Evolutionary conservation across 768 basidiomycete genomes (phyloP).

Genomic region (Omphalotus guepiniiformis): DNA sequence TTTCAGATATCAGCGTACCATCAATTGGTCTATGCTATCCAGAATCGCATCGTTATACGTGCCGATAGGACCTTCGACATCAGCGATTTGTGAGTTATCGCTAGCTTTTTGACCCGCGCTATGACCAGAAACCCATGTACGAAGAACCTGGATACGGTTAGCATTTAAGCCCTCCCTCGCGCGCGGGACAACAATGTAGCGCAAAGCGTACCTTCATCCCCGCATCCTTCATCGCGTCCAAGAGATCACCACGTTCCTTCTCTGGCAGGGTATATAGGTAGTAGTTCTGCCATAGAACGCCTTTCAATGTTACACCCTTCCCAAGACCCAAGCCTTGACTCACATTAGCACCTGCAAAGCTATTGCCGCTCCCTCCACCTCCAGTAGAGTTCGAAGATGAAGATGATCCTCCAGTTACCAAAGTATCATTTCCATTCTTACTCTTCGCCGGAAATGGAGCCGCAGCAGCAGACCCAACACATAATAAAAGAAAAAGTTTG

Average conservation of each 20-base stretch:
- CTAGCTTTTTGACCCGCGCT: constrained; percentile 21
- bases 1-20: constrained; percentile 17
- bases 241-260: constrained; percentile 16
- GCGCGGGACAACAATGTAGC: not conserved
- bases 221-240: constrained; percentile 22
- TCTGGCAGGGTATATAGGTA: constrained; percentile 19
- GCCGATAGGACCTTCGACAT: constrained; percentile 29
- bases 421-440: no score
- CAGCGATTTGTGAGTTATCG: constrained; percentile 23
- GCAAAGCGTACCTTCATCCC: constrained; percentile 21
- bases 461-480: no score
- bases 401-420: no score
- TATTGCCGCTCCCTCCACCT: no score
- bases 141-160: constrained; percentile 16
- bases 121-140: constrained; percentile 27
- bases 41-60: constrained; percentile 33
- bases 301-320: not conserved
- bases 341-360: constrained; percentile 10
- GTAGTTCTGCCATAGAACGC: constrained; percentile 15
- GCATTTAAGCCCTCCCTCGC: not conserved
- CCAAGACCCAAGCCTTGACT: not conserved
- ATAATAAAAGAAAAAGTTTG: no score
- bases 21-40: constrained; percentile 33
- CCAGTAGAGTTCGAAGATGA: no score
- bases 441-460: no score